Evolutionary conservation across 2,329 filamentous ascomycete genomes (phyloP).

Genomic region (Aspergillus oerlinghausenensis): DNA sequence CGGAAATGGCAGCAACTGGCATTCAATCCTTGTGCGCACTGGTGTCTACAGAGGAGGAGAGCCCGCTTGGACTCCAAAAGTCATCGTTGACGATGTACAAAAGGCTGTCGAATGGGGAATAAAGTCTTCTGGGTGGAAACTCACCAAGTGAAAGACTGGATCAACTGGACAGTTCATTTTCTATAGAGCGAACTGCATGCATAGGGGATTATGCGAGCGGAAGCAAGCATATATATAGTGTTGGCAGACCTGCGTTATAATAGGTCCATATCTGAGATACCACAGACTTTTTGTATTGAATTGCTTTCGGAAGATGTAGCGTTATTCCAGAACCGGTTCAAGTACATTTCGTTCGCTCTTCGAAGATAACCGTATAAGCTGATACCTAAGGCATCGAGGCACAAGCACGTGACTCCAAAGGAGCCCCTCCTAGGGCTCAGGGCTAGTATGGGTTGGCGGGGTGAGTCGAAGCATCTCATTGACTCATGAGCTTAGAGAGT

Average conservation of each 20-base stretch:
- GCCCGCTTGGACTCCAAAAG: slow-evolving; percentile 59
- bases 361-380: not conserved
- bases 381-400: not conserved
- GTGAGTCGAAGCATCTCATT: slow-evolving; percentile 23
- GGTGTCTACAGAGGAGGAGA: slow-evolving; percentile 64
- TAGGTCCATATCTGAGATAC: not conserved
- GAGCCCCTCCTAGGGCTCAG: slow-evolving; percentile 34
- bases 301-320: not conserved
- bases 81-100: slow-evolving; percentile 68
- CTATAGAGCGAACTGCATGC: not conserved
- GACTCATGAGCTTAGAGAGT: slow-evolving; percentile 1
- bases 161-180: not conserved
- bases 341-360: too few relatives aligned
- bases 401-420: not conserved
- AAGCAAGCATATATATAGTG: not conserved
- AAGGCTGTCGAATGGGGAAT: slow-evolving; percentile 75
- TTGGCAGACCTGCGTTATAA: not conserved
- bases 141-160: not conserved
- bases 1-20: slow-evolving; percentile 66
- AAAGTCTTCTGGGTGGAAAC: slow-evolving; percentile 45
- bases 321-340: not conserved
- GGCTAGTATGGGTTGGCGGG: slow-evolving; percentile 25
- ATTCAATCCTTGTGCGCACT: slow-evolving; percentile 70
- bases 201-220: not conserved
- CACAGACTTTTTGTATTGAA: not conserved